Evolutionary conservation across 2,329 filamentous ascomycete genomes (phyloP).

Genomic region (Chrysosporium queenslandicum): DNA sequence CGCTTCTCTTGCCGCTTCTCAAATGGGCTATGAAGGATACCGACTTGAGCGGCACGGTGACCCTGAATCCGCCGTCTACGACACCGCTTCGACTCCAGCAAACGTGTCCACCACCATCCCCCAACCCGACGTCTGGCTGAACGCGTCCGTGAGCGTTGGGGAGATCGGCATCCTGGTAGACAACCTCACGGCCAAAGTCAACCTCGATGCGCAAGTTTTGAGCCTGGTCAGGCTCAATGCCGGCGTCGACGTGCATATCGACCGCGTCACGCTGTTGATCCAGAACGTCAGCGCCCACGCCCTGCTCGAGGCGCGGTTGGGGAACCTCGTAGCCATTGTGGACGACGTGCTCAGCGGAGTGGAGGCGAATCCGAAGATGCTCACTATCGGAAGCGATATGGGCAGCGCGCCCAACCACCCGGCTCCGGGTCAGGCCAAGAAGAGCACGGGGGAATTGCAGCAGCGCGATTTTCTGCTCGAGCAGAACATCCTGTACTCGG

Average conservation of each 20-base stretch:
- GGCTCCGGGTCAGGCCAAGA: not conserved
- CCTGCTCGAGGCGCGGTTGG: not conserved
- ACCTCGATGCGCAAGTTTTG: conserved; percentile 1
- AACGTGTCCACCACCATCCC: not conserved
- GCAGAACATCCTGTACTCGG: not conserved
- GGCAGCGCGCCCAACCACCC: not conserved
- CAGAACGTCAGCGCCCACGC: conserved; percentile 1
- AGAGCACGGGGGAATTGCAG: not conserved
- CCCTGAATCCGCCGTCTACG: not conserved
- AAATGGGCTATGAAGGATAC: conserved; percentile 2
- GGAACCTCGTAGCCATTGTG: not conserved
- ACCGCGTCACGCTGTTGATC: conserved; percentile 1
- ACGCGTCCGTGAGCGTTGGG: not conserved
- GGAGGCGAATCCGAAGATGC: not conserved
- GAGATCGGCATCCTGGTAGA: not conserved
- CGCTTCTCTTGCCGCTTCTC: not conserved
- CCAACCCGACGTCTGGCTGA: not conserved
- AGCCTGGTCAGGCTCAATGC: conserved; percentile 1
- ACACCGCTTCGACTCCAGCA: not conserved
- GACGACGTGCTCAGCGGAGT: not conserved
- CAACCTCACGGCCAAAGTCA: conserved; percentile 2
- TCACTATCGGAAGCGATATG: not conserved
- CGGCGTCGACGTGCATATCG: not conserved
- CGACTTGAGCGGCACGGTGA: not conserved
- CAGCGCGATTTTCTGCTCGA: conserved; percentile 1